Base-by-base conservation (phyloP, 768 basidiomycete genomes). In the Leucocoprinus leucothites region DNA sequence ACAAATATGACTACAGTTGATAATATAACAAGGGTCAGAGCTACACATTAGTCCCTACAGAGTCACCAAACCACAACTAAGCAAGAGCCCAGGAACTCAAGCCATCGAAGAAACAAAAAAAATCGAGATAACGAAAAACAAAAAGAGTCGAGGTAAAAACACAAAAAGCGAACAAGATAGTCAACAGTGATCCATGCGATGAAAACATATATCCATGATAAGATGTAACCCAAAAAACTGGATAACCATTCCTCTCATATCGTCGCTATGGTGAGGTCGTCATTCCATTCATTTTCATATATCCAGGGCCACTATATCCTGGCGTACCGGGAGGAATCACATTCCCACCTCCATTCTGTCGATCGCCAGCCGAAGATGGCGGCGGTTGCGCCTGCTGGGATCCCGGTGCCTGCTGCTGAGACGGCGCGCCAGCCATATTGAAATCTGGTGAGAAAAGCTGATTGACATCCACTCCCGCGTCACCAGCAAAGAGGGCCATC, bases 401-500 rank as follows among this genome's bases (percentile, higher is more conserved):
- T 1, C 51, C 19, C 5, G 56, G 57, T 45, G 48, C 38, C 38
- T 58, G 58, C 47, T 52, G 52, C 21, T 43, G 54, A 44, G 25
- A 24, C 25, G 22, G 21, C 21, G 34, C 46, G 16, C 41, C 51
- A 21, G 59, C 62, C 34, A 63, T 59, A 58, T 65, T 57, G 41
- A 66, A 71, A 25, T 69, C 71, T 9, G 67, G 47, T 9, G 68
- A 63, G 57, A 67, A 67, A 49, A 71, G 57, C 38, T 63, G 61
- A 46, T 63, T 61, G 25, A 70, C 69, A 51, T 73, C 77, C 66
- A 80, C 71, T 5, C 67, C 61, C 3, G 78, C 75, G 42, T 79
- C 83, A 59, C 75, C 76, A 56, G 87, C 82, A 45, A 45, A 21
- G 64, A 87, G 71, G 58, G 78, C 75, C 74, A 86, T 76, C 72